Conservation (phyloP, 2,329 filamentous ascomycete species). For the Pseudocercospora vitis region DNA sequence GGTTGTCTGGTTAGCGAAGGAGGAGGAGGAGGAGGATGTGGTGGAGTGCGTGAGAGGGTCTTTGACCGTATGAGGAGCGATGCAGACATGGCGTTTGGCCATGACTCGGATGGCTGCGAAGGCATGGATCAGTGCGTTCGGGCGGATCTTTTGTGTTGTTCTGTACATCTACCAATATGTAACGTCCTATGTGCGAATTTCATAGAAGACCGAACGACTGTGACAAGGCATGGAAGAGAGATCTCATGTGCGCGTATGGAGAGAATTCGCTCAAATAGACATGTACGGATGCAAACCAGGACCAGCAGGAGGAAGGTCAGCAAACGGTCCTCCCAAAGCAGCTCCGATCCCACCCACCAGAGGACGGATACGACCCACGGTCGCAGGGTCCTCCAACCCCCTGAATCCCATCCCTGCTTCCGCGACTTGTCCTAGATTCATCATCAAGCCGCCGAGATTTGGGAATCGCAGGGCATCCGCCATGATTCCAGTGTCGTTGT, state of each 20-base stretch:
- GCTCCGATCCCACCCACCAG: not conserved
- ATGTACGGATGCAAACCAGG: slow-evolving; percentile 4
- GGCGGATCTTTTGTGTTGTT: not conserved
- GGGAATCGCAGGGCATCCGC: not conserved
- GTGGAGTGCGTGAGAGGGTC: too few species aligned
- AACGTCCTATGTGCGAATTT: too few species aligned
- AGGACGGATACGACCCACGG: not conserved
- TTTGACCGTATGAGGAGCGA: too few species aligned
- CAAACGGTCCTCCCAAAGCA: too few species aligned
- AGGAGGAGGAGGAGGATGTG: too few species aligned
- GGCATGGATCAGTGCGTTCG: too few species aligned
- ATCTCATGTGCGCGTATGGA: too few species aligned
- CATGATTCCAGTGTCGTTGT: not conserved
- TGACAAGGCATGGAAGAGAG: too few species aligned
- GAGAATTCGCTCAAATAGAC: not conserved
- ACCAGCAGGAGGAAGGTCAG: not conserved
- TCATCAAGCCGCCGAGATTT: not conserved
- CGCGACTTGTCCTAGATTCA: not conserved
- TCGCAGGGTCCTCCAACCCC: not conserved
- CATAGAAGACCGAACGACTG: not conserved
- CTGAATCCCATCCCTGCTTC: not conserved
- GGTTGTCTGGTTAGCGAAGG: too few species aligned
- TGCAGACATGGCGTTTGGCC: too few species aligned
- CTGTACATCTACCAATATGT: slow-evolving; percentile 5
- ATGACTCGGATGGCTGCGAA: too few species aligned